These are phyloP conservation scores for Larix sibirica DNA, from an alignment of 83 land plant species.

Conservation along the genomic window DNA sequence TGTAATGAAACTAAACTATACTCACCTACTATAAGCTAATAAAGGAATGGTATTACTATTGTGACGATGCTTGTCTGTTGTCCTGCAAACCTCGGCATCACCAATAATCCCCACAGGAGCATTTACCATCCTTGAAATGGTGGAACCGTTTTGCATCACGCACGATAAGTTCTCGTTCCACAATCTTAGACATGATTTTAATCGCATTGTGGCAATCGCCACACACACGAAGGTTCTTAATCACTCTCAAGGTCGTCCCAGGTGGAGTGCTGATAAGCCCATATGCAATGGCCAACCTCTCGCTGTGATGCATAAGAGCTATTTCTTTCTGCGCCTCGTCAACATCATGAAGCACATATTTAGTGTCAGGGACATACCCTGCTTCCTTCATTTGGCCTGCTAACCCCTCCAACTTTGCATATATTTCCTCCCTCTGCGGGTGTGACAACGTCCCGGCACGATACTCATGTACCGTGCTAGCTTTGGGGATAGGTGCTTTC, in stretches of 20 bases:
- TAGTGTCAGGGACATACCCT: conserved; percentile 10
- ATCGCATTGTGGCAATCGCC: conserved; percentile 9
- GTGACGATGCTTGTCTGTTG: neutral
- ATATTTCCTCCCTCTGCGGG: conserved; percentile 9
- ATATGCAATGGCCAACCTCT: conserved; percentile 12
- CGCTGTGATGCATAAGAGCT: conserved; percentile 13
- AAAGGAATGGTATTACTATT: neutral
- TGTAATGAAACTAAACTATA: too few species aligned
- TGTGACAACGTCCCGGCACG: conserved; percentile 2
- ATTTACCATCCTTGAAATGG: conserved; percentile 13
- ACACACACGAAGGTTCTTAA: conserved; percentile 5
- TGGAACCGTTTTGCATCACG: conserved; percentile 9
- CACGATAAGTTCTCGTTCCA: neutral
- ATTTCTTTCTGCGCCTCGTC: conserved; percentile 14
- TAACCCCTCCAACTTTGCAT: conserved; percentile 4
- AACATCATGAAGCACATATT: conserved; percentile 1
- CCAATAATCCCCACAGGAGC: conserved; percentile 14
- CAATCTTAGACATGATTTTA: conserved; percentile 9
- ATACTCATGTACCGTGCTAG: conserved; percentile 6
- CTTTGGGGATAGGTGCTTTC: neutral
- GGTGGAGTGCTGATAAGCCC: conserved; percentile 11
- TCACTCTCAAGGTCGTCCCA: neutral
- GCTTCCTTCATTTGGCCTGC: conserved; percentile 10
- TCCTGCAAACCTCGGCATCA: neutral
- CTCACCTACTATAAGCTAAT: neutral